Base-by-base conservation (phyloP, 2,329 filamentous ascomycete species). In the Apiospora aurea region DNA sequence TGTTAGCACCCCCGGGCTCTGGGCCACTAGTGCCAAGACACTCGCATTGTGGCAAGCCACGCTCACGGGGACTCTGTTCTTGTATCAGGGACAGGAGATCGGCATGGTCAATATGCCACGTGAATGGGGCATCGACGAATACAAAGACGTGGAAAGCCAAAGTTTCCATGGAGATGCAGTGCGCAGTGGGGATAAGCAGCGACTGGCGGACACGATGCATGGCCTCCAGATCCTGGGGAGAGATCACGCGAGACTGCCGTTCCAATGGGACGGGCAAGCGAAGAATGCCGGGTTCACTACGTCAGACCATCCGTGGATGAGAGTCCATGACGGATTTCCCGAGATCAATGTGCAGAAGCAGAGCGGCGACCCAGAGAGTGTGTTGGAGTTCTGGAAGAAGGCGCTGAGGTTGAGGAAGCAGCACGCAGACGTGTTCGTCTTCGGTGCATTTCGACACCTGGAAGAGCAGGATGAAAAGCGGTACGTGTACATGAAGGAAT, bases 241-340 rank as follows among this genome's bases (percentile, higher is more conserved):
- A 8, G 91, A 93, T 74, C 88, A 93, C 76, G 84, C 90, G 1
- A 83, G 92, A 0, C 86, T 91, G 1, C 92, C 92, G 0, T 89
- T 94, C 78, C 90, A 92, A 70, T 94, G 92, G 92, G 85, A 87
- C 26, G 72, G 72, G 69, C 83, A 80, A 1, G 82, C 83, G 0
- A 80, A 85, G 0, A 86, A 92, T 73, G 89, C 89, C 0, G 92
- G 92, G 0, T 94, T 94, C 79, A 87, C 89, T 0, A 75, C 77
- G 18, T 74, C 72, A 0, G 74, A 71, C 0, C 85, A 84, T 74
- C 90, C 92, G 0, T 94, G 92, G 92, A 93, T 93, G 89, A 84
- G 88, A 1, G 87, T 91, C 1, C 90, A 93, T 75, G 88, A 91
- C 26, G 83, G 87, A 43, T 91, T 88, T 75, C 75, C 75, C 2